Evolutionary conservation across 345 rosid genomes (phyloP), one percentile per base, ranked within the genome.

Genomic region (Populus ilicifolia): DNA sequence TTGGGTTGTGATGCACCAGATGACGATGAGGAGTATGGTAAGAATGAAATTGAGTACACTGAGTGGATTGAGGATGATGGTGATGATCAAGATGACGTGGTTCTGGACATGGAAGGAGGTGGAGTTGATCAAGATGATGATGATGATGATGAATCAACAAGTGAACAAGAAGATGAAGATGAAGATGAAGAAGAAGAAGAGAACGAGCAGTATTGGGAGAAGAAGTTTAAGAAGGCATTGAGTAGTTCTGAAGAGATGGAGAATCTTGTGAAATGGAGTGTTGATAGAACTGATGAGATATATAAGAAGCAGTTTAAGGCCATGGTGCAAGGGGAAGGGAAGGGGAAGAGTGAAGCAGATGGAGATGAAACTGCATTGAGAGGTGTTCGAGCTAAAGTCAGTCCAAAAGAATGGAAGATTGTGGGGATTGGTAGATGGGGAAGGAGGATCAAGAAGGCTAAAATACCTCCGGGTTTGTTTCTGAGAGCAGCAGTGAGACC

Each of bases 1-100:
- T 54, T 96, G 84, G 99, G 98, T 12, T 96, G 97, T 75, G 99
- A 96, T 89, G 98, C 99, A 11, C 97, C 94, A 0, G 98, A 95
- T 29, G 97, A 91, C 0, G 90, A 80, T 18, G 93, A 89, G 72
- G 85, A 85, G 30, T 67, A 80, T 17, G 75, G 80, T 54, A 79
- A 78, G 39, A 79, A 82, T 56, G 88, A 83, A 74, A 78, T 52
- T 1, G 87, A 88, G 83, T 87, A 83, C 75, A 82, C 86, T 0
- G 93, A 89, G 12, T 89, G 98, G 93, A 79, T 88, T 13, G 90
- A 88, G 84, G 93, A 87, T 70, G 88, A 83, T 70, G 83, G 79
- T 20, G 88, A 85, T 18, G 88, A 83, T 27, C 84, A 82, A 20
- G 88, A 86, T 18, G 81, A 82, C 66, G 75, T 81, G 76, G 85